Evolutionary conservation across 2,329 filamentous ascomycete genomes (phyloP), one percentile per base, ranked within the genome.

Genomic region (Botrytis pseudocinerea): DNA sequence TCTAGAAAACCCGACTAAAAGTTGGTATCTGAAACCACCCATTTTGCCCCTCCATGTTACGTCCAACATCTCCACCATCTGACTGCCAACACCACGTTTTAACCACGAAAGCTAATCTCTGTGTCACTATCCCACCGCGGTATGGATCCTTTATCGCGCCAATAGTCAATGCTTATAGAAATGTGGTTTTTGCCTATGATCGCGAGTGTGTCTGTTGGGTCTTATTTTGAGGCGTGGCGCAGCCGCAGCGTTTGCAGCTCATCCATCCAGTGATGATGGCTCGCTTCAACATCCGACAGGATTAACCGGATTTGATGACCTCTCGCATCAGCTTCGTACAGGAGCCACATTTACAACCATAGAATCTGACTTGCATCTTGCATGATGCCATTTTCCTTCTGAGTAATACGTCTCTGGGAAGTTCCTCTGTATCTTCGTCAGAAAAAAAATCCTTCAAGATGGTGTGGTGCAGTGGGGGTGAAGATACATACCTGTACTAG

Each of bases 201-300:
- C 2, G 46, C 14, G 4, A 32, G 32, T 51, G n/a, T 66, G n/a
- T 18, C 22, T 44, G 28, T 57, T 69, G 28, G 28, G 25, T 44
- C 28, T 7, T 9, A 46, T 28, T 8, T 54, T 48, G 14, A 61
- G 40, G 40, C 16, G 28, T 38, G 68, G 57, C 57, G 57, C 68
- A 63, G 68, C 40, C 18, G 57, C 57, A 70, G 68, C 40, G 57
- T 32, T 70, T 63, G 57, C 40, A 62, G 68, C 12, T 35, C 68
- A 65, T 51, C 28, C 63, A 51, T 51, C 44, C 63, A 66, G 18
- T 51, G 44, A 65, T 66, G 44, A 51, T 40, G 7, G 32, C 44
- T 66, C 63, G 63, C 63, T 66, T 61, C 59, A 28, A 9, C 63
- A 51, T n/a, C 63, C 2, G 14, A 38, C 46, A 65, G 44, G 35